Evolutionary conservation across 371 early-diverging fungal genomes (phyloP), one percentile per base, ranked within the genome.

Genomic region (Mucor saturninus): DNA sequence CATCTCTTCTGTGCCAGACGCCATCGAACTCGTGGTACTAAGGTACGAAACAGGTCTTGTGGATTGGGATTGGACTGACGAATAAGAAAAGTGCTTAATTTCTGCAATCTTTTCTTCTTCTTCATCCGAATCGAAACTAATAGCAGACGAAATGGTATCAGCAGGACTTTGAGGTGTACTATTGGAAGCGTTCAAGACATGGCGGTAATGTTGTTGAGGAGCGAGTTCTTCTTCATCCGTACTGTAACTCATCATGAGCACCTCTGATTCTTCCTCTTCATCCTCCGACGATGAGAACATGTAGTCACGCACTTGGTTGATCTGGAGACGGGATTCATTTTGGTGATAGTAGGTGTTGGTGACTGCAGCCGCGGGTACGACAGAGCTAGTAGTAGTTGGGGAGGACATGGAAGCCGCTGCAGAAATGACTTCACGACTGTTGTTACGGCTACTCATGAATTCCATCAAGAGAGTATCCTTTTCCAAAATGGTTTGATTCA

Each of bases 41-140:
- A 45, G 45, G 10, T 56, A 40, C 14, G 67, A 57, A 5, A 57
- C 21, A 42, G 59, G 57, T 45, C 64, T 42, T 51, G 61, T 52
- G 6, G 50, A 28, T 54, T 68, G 69, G 10, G 70, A 64, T 21
- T 55, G 64, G 11, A 60, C 61, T n/a, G 69, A 65, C 30, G 61
- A 54, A 40, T 69, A 69, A 14, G 70, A 69, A 28, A 65, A 65
- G 31, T 62, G 70, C 29, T 65, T 69, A 39, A 69, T 62, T 51
- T 62, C 62, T 4, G 70, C 70, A 14, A 50, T 28, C 38, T 62
- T 58, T 29, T 59, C 61, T 50, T 62, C 56, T 57, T 67, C 60
- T 54, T 68, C 62, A 40, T 58, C 62, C 1, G 70, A 65, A 38
- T 63, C 69, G 54, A 59, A 69, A 31, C 55, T 62, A 32, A 51